These are phyloP conservation scores for Debaryomyces udenii DNA, from an alignment of 1,139 yeast genomes.

Conservation along the genomic window DNA sequence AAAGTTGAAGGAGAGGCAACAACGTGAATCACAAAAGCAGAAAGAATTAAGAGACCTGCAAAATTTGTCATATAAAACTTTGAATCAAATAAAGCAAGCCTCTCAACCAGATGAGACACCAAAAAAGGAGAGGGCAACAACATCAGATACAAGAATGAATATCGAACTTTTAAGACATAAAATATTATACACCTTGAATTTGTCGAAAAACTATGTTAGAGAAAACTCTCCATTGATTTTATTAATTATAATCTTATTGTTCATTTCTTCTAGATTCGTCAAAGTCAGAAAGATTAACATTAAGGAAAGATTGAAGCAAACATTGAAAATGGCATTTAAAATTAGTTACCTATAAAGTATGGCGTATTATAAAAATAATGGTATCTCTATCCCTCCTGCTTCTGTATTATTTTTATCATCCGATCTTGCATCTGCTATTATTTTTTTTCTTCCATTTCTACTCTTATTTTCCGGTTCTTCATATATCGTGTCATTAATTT, in stretches of 20 bases:
- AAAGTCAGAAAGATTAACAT: conserved; percentile 31
- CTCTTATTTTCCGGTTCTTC: conserved; percentile 10
- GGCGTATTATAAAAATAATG: conserved; percentile 33
- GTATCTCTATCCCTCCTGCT: conserved; percentile 46
- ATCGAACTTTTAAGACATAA: conserved; percentile 14
- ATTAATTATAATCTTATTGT: conserved; percentile 23
- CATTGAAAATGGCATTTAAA: conserved; percentile 49
- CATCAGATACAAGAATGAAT: background rate
- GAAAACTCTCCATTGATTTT: conserved; percentile 36
- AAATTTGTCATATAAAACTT: conserved; percentile 38
- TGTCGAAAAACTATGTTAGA: conserved; percentile 27
- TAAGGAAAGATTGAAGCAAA: conserved; percentile 37
- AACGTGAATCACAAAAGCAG: conserved; percentile 22
- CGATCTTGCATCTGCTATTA: conserved; percentile 15
- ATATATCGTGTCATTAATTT: conserved; percentile 15
- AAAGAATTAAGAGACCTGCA: conserved; percentile 29
- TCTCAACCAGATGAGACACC: background rate
- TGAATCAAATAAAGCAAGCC: conserved; percentile 30
- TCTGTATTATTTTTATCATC: conserved; percentile 27
- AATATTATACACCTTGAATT: conserved; percentile 19
- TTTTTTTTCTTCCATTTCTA: conserved; percentile 11
- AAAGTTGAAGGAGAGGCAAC: conserved; percentile 22
- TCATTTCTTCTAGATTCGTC: conserved; percentile 27
- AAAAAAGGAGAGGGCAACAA: background rate
- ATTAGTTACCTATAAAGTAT: conserved; percentile 36